Evolutionary conservation across 106 monocot genomes (phyloP), one percentile per base, ranked within the genome.

Genomic region (Dioscorea dumetorum): DNA sequence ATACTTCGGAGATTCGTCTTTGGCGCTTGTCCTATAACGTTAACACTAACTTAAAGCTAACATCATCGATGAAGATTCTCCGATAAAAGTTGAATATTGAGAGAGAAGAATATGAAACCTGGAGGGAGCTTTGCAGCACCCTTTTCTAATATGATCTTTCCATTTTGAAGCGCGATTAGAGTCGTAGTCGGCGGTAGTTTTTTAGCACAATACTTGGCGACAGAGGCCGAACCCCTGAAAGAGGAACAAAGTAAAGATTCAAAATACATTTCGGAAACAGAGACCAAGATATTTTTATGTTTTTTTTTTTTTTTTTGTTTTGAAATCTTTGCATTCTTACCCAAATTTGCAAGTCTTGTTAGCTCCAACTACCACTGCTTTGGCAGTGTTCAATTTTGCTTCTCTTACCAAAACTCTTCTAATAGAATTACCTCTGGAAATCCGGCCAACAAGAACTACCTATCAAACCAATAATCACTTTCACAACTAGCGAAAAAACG

Each of bases 191-290:
- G 57, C 19, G 91, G 82, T 1, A 97, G 79, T 18, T 92, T 91
- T 66, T 85, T 97, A 16, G 86, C 75, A 66, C 88, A 92, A 49
- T 89, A 97, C 65, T 82, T 97, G 0, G 87, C 86, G 7, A 91
- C 60, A 41, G 84, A 86, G 58, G 82, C 50, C 34, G 80, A 78
- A 10, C 88, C 72, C 77, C 95, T 95, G 83, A 54, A 73, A 58
- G 41, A 77, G 54, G 62, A 41, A 8, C 6, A 41, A 6, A 10
- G 60, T 24, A 22, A 49, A 10, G 35, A 1, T 73, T 70, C 24
- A 60, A 50, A 73, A 22, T 24, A 13, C 22, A 72, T 22, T 41
- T 41, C 1, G 9, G 41, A 41, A 41, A 41, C 10, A 41, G 41
- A 41, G 0, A 41, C 41, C 2, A 41, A 41, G 41, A 8, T 3